Conservation (phyloP, 208 protist species). For the Vickermania ingenoplastis region DNA sequence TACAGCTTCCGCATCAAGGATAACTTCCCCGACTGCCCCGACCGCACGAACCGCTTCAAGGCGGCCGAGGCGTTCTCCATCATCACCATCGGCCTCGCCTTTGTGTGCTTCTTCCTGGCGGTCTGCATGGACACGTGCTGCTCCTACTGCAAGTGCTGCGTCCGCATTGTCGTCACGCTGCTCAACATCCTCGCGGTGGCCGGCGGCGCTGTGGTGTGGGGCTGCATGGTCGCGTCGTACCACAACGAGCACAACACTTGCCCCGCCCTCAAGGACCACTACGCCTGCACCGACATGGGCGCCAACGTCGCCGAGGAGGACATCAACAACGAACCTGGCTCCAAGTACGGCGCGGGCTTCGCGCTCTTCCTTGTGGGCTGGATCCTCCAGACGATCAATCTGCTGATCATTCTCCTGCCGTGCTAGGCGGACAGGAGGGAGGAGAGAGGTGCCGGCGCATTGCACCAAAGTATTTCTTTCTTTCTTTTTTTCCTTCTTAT, state of each 20-base stretch:
- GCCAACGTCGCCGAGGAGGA: not conserved
- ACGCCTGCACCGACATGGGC: conserved; percentile 1
- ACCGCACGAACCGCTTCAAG: conserved; percentile 2
- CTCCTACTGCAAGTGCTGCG: conserved; percentile 6
- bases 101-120: conserved; percentile 1
- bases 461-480: not conserved
- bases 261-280: not conserved
- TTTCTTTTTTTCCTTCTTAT: not conserved
- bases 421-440: too few species aligned
- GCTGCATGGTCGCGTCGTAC: conserved; percentile 9
- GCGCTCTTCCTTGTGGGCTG: conserved; percentile 12
- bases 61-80: conserved; percentile 10
- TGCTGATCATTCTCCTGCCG: conserved; percentile 8
- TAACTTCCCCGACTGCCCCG: not conserved
- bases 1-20: not conserved
- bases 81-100: conserved; percentile 8
- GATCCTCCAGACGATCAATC: conserved; percentile 7
- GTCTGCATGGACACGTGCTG: conserved; percentile 8
- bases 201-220: conserved; percentile 8
- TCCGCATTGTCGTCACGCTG: conserved; percentile 2
- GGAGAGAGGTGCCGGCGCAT: too few species aligned
- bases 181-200: conserved; percentile 4
- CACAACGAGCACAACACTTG: conserved; percentile 2
- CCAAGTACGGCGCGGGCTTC: conserved; percentile 13
- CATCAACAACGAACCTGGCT: not conserved